Conservation (phyloP, 2,329 filamentous ascomycete genomes). For the Plenodomus lindquistii region DNA sequence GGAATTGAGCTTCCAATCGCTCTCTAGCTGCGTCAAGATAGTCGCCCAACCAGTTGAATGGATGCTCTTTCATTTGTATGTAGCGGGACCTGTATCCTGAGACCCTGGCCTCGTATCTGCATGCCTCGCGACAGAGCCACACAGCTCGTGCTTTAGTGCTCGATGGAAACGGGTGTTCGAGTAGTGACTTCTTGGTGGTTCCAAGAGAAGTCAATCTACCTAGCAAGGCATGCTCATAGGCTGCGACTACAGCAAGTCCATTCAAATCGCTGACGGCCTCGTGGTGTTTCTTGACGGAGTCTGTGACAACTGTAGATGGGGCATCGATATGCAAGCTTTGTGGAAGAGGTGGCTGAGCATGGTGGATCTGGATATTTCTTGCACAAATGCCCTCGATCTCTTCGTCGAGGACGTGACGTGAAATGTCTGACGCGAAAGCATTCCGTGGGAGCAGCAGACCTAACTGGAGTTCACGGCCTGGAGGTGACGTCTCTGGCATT, state of each 20-base stretch:
- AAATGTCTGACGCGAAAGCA: not conserved
- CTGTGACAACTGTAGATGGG: not conserved
- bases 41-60: not conserved
- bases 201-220: not conserved
- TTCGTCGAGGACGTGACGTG: not conserved
- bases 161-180: not conserved
- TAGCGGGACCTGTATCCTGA: not conserved
- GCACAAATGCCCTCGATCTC: not conserved
- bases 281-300: not conserved
- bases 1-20: not conserved
- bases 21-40: not conserved
- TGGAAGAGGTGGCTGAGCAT: not conserved
- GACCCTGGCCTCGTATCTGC: not conserved
- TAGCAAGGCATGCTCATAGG: not conserved
- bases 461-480: not conserved
- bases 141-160: not conserved
- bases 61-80: not conserved
- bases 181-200: not conserved
- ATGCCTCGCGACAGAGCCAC: not conserved
- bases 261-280: not conserved
- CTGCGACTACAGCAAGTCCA: not conserved
- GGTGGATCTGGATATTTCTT: not conserved
- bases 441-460: not conserved
- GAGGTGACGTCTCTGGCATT: not conserved
- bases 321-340: not conserved